A percentile compares a stretch with the other conserved stretches of the same genome.
phyloP scores from a whole-genome alignment of 805 yeast genomes.

The Grigorovia jiainica region DNA sequence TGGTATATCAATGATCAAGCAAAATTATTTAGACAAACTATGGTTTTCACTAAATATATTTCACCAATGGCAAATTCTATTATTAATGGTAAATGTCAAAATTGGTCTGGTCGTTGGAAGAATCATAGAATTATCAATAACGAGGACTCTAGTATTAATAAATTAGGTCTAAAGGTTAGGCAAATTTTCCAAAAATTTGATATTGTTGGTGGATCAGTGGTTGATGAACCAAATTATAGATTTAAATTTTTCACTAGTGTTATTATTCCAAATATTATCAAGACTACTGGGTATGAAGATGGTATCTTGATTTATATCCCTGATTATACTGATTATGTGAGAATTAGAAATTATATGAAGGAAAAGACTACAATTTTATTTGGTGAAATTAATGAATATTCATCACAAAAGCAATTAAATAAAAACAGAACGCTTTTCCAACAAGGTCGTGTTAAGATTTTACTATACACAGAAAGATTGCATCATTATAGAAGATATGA shows the following conservation, averaged over 20 bases:
- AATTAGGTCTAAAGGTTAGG: constrained; percentile 55
- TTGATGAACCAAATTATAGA: constrained; percentile 71
- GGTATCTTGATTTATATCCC: constrained; percentile 81
- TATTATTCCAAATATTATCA: constrained; percentile 58
- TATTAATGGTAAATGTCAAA: constrained; percentile 38
- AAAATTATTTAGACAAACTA: constrained; percentile 60
- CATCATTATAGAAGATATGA: constrained; percentile 87
- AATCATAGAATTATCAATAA: constrained; percentile 40
- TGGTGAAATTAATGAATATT: constrained; percentile 75
- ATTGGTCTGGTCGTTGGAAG: constrained; percentile 52
- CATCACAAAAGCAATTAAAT: constrained; percentile 59
- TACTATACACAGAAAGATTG: constrained; percentile 89
- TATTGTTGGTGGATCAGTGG: constrained; percentile 35
- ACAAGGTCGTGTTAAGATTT: constrained; percentile 49
- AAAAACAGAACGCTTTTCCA: constrained; percentile 63
- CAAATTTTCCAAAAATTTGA: constrained; percentile 69
- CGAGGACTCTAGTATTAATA: constrained; percentile 46
- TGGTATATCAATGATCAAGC: constrained; percentile 86
- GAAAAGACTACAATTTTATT: constrained; percentile 54
- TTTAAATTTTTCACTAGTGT: constrained; percentile 72
- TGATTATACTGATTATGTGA: constrained; percentile 73
- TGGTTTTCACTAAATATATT: constrained; percentile 62
- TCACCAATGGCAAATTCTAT: constrained; percentile 78
- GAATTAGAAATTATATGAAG: constrained; percentile 55
- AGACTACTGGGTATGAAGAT: constrained; percentile 50